Base-by-base conservation (phyloP, 106 monocot species). In the Allium fistulosum region DNA sequence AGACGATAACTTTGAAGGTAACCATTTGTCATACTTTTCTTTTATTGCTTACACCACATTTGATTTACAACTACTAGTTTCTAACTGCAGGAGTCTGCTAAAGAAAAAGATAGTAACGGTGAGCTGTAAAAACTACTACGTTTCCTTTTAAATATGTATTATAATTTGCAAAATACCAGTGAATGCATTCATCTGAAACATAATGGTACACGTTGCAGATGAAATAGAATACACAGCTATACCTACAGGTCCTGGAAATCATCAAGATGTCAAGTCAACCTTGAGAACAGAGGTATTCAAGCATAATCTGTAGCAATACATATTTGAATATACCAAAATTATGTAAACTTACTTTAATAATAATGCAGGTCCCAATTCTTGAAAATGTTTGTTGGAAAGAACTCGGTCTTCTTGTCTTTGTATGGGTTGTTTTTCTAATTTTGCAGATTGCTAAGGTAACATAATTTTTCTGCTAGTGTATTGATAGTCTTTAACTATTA, bases 311-410 rank as follows among this genome's bases (percentile, higher is more conserved):
- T 49, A 18, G 1, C 0, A 55, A 9, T 51, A 59, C 61, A 9
- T 69, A 37, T 17, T 28, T 11, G 1, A 14, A 10, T 18, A 61
- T 14, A 18, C 46, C 46, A 67, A 67, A 27, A 17, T 12, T 45
- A 45, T 63, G 9, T 53, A 51, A 5, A 50, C 52, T 65, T 18
- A 62, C 27, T 65, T 17, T 3, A 18, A 11, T 51, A 53, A 28
- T 11, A 17, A 56, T 61, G 46, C 62, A 91, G 87, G 74, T 82
- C n/a, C 51, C 87, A 52, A 67, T 92, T 14, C 11, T 80, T 22
- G 58, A 87, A 53, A 87, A 92, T 76, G 74, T 87, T 11, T 80
- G 26, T 69, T 87, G 91, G 91, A 92, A 80, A 70, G 82, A 92
- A 68, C 84, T 92, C 48, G 78, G 84, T 15, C 87, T 92, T 76